Conservation (phyloP, 768 basidiomycete species). For the Naganishia vaughanmartiniae region DNA sequence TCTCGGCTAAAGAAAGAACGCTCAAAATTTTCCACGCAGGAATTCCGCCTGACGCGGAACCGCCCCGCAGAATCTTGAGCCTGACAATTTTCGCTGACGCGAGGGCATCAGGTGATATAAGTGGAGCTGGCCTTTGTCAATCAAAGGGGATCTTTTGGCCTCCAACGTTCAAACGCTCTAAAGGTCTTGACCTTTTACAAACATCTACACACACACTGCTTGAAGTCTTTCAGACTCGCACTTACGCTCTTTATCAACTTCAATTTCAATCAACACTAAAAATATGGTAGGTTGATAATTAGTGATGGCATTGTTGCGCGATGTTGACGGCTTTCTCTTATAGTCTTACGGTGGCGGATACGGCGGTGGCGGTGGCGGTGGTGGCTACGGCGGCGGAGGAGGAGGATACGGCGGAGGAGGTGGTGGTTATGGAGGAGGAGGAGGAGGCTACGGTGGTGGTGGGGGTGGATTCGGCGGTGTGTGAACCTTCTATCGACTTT, state of each 20-base stretch:
- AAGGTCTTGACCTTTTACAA: constrained; percentile 12
- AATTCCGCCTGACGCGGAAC: not conserved
- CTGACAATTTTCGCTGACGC: not conserved
- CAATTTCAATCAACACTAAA: not conserved
- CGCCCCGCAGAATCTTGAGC: not conserved
- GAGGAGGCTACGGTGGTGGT: constrained; percentile 14
- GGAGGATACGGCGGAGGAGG: constrained; percentile 61
- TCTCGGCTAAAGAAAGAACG: not conserved
- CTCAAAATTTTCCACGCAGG: not conserved
- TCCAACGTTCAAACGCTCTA: constrained; percentile 6
- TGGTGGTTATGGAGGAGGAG: constrained; percentile 57
- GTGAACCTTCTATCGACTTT: constrained; percentile 25
- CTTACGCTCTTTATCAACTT: constrained; percentile 26
- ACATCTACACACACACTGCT: not conserved
- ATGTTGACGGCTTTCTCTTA: not conserved
- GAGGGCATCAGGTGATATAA: not conserved
- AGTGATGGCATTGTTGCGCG: not conserved
- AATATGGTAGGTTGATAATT: constrained; percentile 20
- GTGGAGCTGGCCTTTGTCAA: not conserved
- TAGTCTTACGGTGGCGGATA: constrained; percentile 25
- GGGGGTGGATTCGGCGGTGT: constrained; percentile 21
- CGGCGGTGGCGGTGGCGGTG: constrained; percentile 32
- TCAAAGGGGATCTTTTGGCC: not conserved
- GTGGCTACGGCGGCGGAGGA: constrained; percentile 54
- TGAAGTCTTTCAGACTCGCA: constrained; percentile 30